These are phyloP conservation scores for Psidium guajava DNA, from an alignment of 345 rosid genomes.

Conservation along the genomic window DNA sequence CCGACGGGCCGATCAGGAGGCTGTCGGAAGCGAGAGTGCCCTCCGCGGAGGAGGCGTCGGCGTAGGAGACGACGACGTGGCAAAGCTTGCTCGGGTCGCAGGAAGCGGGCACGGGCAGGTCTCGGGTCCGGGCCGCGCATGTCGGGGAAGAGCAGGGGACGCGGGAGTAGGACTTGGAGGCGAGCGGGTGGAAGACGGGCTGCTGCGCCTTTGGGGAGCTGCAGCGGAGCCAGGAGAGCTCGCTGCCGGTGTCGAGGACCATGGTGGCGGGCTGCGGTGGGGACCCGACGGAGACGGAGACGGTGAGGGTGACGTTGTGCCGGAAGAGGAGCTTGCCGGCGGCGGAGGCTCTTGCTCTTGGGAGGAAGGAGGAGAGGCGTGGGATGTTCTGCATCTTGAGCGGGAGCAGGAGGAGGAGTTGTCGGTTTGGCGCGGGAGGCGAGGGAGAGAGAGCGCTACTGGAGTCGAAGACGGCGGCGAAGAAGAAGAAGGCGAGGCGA, in stretches of 20 bases:
- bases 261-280: slow-evolving; percentile 81
- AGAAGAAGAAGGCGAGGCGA: not conserved
- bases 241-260: slow-evolving; percentile 89
- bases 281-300: slow-evolving; percentile 56
- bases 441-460: not conserved
- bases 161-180: slow-evolving; percentile 32
- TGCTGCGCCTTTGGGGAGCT: slow-evolving; percentile 9
- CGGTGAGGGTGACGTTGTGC: slow-evolving; percentile 74
- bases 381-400: slow-evolving; percentile 39
- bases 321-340: slow-evolving; percentile 62
- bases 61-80: slow-evolving; percentile 76
- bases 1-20: slow-evolving; percentile 42
- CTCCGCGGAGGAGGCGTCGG: slow-evolving; percentile 66
- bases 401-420: slow-evolving; percentile 26
- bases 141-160: slow-evolving; percentile 57
- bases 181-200: not conserved
- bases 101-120: slow-evolving; percentile 67
- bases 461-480: not conserved
- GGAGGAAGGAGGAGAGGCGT: not conserved
- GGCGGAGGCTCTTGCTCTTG: slow-evolving; percentile 1
- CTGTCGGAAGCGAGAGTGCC: slow-evolving; percentile 68
- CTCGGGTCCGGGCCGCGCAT: slow-evolving; percentile 54
- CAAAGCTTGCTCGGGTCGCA: slow-evolving; percentile 64
- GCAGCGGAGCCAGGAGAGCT: slow-evolving; percentile 90
- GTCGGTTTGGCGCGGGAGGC: not conserved